Conservation (phyloP, 2,329 filamentous ascomycete genomes). For the Trichoderma simmonsii region DNA sequence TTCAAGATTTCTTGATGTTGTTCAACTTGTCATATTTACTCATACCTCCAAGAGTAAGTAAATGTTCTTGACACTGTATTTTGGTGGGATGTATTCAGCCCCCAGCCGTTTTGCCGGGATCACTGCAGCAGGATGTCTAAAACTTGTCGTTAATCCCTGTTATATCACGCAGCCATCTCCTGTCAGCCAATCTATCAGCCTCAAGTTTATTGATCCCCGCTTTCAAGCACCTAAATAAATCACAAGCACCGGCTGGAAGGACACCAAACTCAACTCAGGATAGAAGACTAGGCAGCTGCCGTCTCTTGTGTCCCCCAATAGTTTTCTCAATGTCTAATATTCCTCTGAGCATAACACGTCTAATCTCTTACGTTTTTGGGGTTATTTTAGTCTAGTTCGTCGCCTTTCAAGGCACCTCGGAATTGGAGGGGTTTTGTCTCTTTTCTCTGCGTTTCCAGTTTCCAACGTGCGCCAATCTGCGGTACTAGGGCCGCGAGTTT, state of each 20-base stretch:
- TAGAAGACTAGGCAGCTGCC: background rate
- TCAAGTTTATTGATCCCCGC: background rate
- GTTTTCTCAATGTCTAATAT: background rate
- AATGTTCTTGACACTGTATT: background rate
- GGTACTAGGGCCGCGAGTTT: background rate
- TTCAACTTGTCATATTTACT: background rate
- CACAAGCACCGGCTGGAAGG: background rate
- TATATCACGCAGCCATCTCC: background rate
- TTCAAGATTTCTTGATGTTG: background rate
- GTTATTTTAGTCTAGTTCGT: background rate
- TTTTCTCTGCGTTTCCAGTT: background rate
- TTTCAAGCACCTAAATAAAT: background rate
- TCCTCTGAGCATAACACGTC: background rate
- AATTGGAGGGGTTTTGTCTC: background rate
- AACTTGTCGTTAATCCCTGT: background rate
- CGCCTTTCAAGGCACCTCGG: background rate
- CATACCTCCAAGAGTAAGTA: background rate
- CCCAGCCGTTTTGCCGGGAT: background rate
- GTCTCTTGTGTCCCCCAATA: background rate
- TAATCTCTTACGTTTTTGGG: background rate
- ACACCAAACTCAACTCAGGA: background rate
- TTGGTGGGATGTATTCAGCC: background rate
- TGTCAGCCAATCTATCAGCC: background rate
- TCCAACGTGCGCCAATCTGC: background rate
- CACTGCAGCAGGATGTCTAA: background rate